Evolutionary conservation across 257 asterid genomes (phyloP).

Genomic region (Petrea volubilis): DNA sequence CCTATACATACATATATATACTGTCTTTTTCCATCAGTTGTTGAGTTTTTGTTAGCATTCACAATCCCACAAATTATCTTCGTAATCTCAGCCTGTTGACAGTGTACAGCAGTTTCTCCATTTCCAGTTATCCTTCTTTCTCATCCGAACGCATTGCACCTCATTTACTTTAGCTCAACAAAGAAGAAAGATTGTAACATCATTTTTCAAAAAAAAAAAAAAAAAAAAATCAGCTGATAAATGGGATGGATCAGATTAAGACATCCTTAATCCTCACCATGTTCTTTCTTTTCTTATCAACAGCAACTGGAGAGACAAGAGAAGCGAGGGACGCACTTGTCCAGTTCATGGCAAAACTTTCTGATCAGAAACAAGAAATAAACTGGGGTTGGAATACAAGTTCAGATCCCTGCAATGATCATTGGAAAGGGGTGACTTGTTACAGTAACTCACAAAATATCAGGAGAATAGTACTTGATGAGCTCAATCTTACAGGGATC

Average conservation of each 20-base stretch:
- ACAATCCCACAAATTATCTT: neutral
- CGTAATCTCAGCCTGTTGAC: slow-evolving; percentile 5
- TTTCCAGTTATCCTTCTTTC: neutral
- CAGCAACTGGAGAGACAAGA: slow-evolving; percentile 43
- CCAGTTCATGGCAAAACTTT: slow-evolving; percentile 49
- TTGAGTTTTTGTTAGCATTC: neutral
- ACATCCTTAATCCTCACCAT: neutral
- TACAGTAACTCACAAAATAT: slow-evolving; percentile 27
- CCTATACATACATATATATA: neutral
- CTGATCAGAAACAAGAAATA: slow-evolving; percentile 27
- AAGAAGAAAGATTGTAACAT: neutral
- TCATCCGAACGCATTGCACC: neutral
- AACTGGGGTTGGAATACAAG: slow-evolving; percentile 64
- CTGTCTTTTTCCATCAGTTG: neutral
- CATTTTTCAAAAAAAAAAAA: no score
- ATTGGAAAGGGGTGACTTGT: slow-evolving; percentile 67
- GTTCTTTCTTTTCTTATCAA: slow-evolving; percentile 23
- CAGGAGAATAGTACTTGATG: slow-evolving; percentile 52
- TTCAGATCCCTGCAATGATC: slow-evolving; percentile 63
- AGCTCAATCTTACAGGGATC: slow-evolving; percentile 45
- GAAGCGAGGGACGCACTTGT: slow-evolving; percentile 48
- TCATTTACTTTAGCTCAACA: neutral
- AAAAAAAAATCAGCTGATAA: neutral
- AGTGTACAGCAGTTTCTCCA: neutral
- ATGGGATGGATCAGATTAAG: slow-evolving; percentile 11